These are phyloP conservation scores for Fusarium guadeloupense DNA, from an alignment of 2,329 filamentous ascomycete species.

Conservation along the genomic window DNA sequence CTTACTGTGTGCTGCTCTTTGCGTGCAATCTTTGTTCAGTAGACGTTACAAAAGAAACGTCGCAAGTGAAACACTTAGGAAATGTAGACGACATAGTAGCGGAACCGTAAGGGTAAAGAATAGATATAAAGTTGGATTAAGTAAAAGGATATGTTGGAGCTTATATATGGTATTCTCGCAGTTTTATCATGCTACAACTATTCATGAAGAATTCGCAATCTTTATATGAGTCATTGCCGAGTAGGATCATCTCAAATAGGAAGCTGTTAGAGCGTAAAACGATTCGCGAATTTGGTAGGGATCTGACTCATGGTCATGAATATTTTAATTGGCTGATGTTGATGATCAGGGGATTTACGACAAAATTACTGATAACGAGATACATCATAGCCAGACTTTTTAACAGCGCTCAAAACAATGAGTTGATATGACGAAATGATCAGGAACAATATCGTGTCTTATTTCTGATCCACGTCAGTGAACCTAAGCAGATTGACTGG, in stretches of 20 bases:
- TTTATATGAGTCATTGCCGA: constrained; percentile 9
- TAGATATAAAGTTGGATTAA: no score
- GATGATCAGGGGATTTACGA: background rate
- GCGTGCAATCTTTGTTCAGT: constrained; percentile 14
- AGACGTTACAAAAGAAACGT: constrained; percentile 7
- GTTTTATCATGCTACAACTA: no score
- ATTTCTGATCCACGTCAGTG: no score
- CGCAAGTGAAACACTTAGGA: constrained; percentile 7
- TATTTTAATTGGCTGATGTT: background rate
- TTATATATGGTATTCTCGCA: no score
- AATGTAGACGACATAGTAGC: background rate
- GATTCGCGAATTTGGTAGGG: no score
- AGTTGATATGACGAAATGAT: no score
- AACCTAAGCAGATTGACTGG: no score
- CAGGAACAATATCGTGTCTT: no score
- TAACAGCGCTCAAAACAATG: no score
- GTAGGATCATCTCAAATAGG: constrained; percentile 3
- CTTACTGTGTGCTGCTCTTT: constrained; percentile 18
- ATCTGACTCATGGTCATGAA: background rate
- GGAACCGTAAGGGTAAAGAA: background rate
- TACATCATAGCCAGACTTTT: background rate
- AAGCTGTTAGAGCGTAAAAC: constrained; percentile 3
- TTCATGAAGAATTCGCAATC: background rate
- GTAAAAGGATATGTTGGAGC: no score
- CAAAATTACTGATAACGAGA: background rate